phyloP scores from a whole-genome alignment of 352 stramenopile species.

The Phytopythium delawarense region DNA sequence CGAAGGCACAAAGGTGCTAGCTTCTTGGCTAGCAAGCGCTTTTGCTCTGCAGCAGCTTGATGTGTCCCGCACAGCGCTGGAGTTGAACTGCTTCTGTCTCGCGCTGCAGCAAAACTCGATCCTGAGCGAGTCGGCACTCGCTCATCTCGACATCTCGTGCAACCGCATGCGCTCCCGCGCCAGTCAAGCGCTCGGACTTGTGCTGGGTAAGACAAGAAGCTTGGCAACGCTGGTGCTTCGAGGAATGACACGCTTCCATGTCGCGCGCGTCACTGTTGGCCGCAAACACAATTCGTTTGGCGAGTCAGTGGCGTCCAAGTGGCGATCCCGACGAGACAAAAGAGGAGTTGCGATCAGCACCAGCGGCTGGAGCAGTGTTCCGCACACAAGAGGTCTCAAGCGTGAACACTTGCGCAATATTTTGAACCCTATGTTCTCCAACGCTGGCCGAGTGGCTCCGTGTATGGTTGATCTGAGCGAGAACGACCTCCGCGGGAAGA shows the following conservation, averaged over 20 bases:
- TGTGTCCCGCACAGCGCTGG: constrained; percentile 49
- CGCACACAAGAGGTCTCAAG: constrained; percentile 32
- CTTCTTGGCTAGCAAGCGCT: constrained; percentile 49
- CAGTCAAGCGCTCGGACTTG: constrained; percentile 46
- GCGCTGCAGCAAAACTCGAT: constrained; percentile 61
- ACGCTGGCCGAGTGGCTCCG: constrained; percentile 31
- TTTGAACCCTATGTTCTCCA: constrained; percentile 62
- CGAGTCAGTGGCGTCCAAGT: neutral
- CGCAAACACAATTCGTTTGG: neutral
- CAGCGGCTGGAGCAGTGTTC: neutral
- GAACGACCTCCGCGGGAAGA: constrained; percentile 55
- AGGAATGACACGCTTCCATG: constrained; percentile 37
- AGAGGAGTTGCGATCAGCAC: constrained; percentile 1
- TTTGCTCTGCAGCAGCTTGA: constrained; percentile 58
- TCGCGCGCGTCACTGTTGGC: constrained; percentile 6
- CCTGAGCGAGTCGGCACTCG: constrained; percentile 59
- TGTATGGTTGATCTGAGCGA: constrained; percentile 71
- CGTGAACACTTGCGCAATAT: constrained; percentile 33
- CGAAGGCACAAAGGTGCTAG: constrained; percentile 39
- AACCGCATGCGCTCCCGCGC: constrained; percentile 53
- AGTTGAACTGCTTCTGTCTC: constrained; percentile 50
- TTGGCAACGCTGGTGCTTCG: constrained; percentile 58
- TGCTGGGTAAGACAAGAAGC: constrained; percentile 61
- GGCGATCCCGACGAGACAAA: neutral
- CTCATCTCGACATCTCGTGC: constrained; percentile 61